A percentile compares a stretch with the other conserved stretches of the same genome.
Conservation (phyloP, 352 stramenopile species). For the Pythium guiyangense region DNA sequence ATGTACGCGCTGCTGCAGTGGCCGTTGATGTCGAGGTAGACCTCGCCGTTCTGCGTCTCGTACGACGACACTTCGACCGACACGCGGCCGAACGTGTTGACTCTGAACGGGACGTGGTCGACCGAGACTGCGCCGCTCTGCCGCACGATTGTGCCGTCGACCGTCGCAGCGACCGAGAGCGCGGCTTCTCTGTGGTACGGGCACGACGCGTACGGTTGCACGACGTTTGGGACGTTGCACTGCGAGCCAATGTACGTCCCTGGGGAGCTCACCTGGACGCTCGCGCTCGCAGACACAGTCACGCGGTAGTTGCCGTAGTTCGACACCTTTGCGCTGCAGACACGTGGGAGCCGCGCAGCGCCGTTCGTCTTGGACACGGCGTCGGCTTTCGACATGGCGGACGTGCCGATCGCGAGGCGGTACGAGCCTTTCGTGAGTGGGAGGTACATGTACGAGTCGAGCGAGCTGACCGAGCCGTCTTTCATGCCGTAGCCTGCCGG, state of each 20-base stretch:
- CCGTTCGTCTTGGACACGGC: conserved; percentile 39
- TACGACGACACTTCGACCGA: conserved; percentile 59
- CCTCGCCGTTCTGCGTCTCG: conserved; percentile 25
- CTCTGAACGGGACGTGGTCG: conserved; percentile 53
- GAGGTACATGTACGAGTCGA: conserved; percentile 51
- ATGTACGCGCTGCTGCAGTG: conserved; percentile 63
- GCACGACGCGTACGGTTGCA: conserved; percentile 36
- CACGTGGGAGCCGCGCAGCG: conserved; percentile 25
- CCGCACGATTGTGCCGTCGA: conserved; percentile 60
- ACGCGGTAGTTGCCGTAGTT: conserved; percentile 71
- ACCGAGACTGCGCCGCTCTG: conserved; percentile 34
- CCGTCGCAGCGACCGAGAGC: conserved; percentile 21
- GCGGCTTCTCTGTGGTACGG: conserved; percentile 51
- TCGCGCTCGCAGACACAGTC: conserved; percentile 35
- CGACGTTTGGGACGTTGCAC: conserved; percentile 22
- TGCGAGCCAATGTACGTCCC: conserved; percentile 65
- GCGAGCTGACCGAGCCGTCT: conserved; percentile 48
- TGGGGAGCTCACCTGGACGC: conserved; percentile 25
- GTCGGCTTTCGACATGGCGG: conserved; percentile 37
- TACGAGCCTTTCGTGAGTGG: conserved; percentile 39
- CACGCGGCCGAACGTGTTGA: conserved; percentile 44
- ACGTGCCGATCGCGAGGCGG: conserved; percentile 49
- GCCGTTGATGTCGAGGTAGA: conserved; percentile 58
- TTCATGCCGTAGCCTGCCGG: conserved; percentile 29
- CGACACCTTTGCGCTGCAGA: conserved; percentile 42